phyloP scores from a whole-genome alignment of 805 yeast species.

The Lipomyces anomalus region DNA sequence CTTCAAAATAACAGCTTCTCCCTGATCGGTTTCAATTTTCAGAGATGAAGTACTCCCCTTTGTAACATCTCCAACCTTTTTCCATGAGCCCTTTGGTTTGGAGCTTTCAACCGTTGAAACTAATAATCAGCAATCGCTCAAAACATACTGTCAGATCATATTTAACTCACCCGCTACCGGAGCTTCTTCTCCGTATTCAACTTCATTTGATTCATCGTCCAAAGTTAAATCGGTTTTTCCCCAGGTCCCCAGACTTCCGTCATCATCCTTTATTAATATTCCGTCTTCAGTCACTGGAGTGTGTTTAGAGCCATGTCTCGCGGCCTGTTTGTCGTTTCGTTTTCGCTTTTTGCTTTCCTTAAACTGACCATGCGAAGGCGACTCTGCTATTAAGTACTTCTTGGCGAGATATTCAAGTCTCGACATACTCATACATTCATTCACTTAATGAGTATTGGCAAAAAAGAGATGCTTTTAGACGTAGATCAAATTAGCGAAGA shows the following conservation, averaged over 20 bases:
- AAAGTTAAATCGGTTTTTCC: constrained; percentile 20
- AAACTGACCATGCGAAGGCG: constrained; percentile 5
- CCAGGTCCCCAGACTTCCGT: constrained; percentile 9
- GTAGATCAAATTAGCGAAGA: too few species aligned
- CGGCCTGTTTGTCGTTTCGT: constrained; percentile 24
- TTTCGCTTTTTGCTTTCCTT: constrained; percentile 27
- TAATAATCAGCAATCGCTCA: too few species aligned
- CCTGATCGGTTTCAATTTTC: constrained; percentile 1
- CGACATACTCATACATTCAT: constrained; percentile 42
- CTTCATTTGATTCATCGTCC: constrained; percentile 11
- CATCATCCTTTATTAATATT: constrained; percentile 26
- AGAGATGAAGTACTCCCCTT: neutral
- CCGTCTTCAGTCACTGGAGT: constrained; percentile 7
- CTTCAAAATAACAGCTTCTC: constrained; percentile 3
- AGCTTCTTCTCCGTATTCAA: constrained; percentile 34
- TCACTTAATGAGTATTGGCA: too few species aligned
- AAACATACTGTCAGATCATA: too few species aligned
- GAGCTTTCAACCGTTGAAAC: too few species aligned
- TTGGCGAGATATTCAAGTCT: constrained; percentile 44
- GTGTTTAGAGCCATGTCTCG: neutral
- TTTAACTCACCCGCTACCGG: constrained; percentile 15
- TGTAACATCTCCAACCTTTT: constrained; percentile 14
- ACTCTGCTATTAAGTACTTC: constrained; percentile 38
- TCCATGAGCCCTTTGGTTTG: constrained; percentile 24
- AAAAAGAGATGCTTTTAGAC: too few species aligned